Conservation (phyloP, 495 filamentous ascomycete species). For the Talaromyces ruber region DNA sequence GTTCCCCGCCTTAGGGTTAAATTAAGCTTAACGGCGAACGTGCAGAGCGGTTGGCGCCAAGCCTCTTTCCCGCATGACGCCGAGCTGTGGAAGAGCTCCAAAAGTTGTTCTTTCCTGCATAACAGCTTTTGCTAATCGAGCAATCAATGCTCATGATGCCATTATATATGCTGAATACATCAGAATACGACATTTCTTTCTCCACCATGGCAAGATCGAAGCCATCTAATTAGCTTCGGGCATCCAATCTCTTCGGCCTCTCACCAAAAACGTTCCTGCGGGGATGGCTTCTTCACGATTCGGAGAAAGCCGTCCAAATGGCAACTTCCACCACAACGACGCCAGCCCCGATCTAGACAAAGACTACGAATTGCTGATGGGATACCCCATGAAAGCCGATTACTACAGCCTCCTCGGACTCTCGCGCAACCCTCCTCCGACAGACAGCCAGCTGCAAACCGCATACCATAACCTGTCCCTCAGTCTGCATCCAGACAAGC, state of each 20-base stretch:
- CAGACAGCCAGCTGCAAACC: conserved; percentile 39
- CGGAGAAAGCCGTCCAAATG: not conserved
- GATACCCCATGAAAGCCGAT: conserved; percentile 28
- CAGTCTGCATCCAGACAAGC: conserved; percentile 53
- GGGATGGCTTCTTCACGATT: not conserved
- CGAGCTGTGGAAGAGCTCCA: not conserved
- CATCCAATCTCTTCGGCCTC: not conserved
- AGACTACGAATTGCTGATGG: conserved; percentile 3
- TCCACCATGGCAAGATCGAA: not conserved
- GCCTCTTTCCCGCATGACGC: not conserved
- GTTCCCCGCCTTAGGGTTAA: not conserved
- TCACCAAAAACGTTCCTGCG: not conserved
- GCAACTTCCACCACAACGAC: not conserved
- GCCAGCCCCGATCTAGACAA: not conserved
- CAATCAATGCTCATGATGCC: not conserved
- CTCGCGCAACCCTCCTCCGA: conserved; percentile 31
- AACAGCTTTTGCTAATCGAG: not conserved
- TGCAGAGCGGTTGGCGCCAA: not conserved
- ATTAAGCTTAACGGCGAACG: not conserved
- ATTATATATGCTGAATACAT: not conserved
- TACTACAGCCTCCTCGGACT: conserved; percentile 47
- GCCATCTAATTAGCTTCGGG: not conserved
- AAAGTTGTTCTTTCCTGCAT: not conserved
- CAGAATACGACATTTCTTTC: not conserved
- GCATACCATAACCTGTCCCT: conserved; percentile 45